Evolutionary conservation across 2,329 filamentous ascomycete genomes (phyloP).

Genomic region (Exophiala lecanii-corni): DNA sequence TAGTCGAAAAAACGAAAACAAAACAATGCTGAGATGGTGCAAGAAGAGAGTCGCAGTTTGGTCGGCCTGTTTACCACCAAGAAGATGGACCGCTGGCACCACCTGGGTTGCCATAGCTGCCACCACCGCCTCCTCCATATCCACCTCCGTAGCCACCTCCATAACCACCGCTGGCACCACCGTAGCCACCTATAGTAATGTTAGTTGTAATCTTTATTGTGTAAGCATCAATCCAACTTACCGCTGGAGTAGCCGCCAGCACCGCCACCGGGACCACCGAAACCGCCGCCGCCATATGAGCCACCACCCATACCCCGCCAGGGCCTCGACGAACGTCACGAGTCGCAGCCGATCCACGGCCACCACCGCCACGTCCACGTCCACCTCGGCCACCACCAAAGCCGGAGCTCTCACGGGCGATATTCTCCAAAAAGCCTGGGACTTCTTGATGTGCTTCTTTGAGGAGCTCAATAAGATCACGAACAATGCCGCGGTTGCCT

Average conservation of each 20-base stretch:
- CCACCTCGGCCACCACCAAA: conserved; percentile 68
- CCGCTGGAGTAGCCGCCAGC: conserved; percentile 27
- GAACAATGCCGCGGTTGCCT: conserved; percentile 95
- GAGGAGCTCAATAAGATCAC: conserved; percentile 92
- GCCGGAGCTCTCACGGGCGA: conserved; percentile 84
- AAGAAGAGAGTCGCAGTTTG: conserved; percentile 38
- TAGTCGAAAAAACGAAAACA: conserved; percentile 31
- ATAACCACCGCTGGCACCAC: conserved; percentile 28
- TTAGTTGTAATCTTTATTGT: too few relatives aligned
- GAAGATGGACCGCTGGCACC: conserved; percentile 47
- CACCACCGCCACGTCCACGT: conserved; percentile 67
- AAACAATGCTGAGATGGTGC: conserved; percentile 30
- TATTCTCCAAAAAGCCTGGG: conserved; percentile 89
- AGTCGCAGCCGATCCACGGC: conserved; percentile 59
- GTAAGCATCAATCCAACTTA: conserved; percentile 9
- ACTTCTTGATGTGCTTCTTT: conserved; percentile 99
- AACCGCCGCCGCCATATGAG: conserved; percentile 32
- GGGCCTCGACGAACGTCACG: conserved; percentile 82
- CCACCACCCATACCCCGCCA: conserved; percentile 34
- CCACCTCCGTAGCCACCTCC: conserved; percentile 32
- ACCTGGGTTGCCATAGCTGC: conserved; percentile 45
- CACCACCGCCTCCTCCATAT: conserved; percentile 37
- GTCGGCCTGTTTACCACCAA: conserved; percentile 47
- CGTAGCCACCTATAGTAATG: conserved; percentile 19
- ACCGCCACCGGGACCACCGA: conserved; percentile 29